Percentiles rank a stretch among this genome's conserved stretches.
Evolutionary conservation across 495 filamentous ascomycete species (phyloP).

Genomic region (Friedmanniomyces simplex): DNA sequence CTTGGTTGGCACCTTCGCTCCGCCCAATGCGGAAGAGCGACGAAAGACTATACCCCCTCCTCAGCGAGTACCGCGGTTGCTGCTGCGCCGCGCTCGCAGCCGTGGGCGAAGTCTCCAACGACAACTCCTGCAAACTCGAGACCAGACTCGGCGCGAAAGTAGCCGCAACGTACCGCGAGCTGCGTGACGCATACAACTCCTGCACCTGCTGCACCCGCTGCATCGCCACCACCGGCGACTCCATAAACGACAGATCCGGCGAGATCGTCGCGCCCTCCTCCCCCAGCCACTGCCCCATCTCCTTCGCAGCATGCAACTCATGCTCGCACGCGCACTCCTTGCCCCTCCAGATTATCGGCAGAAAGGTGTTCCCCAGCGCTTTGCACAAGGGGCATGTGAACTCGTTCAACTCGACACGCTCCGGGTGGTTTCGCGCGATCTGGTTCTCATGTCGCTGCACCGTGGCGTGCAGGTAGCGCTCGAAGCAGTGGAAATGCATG

Average conservation of each 20-base stretch:
- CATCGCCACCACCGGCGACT: not conserved
- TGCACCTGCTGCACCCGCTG: conserved; percentile 1
- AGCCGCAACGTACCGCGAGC: conserved; percentile 8
- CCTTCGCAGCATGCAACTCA: conserved; percentile 18
- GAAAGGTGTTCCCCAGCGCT: conserved; percentile 86
- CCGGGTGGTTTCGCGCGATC: conserved; percentile 86
- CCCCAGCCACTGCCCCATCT: conserved; percentile 11
- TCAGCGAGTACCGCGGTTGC: conserved; percentile 2
- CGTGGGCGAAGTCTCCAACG: not conserved
- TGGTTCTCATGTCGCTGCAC: conserved; percentile 75
- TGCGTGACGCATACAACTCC: conserved; percentile 11
- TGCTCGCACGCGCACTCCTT: conserved; percentile 45
- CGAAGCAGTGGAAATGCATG: conserved; percentile 97
- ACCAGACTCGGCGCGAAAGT: conserved; percentile 13
- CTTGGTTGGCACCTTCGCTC: not conserved
- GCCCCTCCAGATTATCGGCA: conserved; percentile 91
- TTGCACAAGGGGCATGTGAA: conserved; percentile 99
- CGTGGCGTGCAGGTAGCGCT: conserved; percentile 74
- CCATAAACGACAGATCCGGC: conserved; percentile 4
- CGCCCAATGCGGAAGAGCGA: conserved; percentile 6
- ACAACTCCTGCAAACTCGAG: conserved; percentile 7
- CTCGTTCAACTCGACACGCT: conserved; percentile 62
- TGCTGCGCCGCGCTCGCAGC: not conserved
- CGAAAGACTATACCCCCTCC: conserved; percentile 10
- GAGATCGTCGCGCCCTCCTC: not conserved